A percentile compares a stretch with the other conserved stretches of the same genome.
Conservation (phyloP, 75 land plant species). For the Picea glauca region DNA sequence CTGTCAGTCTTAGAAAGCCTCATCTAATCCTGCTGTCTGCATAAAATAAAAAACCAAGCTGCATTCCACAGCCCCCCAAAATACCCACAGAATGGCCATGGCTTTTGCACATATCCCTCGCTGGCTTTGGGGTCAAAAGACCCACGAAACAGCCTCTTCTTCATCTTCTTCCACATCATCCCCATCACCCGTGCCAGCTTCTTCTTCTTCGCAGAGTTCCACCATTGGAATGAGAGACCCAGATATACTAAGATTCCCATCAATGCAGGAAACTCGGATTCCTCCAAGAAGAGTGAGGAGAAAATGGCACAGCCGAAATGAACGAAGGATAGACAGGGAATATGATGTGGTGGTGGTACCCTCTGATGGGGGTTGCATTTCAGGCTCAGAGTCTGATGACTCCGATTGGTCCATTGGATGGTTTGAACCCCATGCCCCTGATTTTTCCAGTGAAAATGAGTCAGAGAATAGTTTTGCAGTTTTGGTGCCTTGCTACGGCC, state of each 20-base stretch:
- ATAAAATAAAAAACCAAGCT: too few species aligned
- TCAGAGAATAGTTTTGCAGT: conserved; percentile 78
- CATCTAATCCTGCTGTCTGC: too few species aligned
- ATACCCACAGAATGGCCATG: conserved; percentile 22
- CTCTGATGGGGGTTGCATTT: conserved; percentile 66
- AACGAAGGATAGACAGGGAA: conserved; percentile 59
- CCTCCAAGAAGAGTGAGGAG: conserved; percentile 21
- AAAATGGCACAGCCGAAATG: conserved; percentile 39
- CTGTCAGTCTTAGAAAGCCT: too few species aligned
- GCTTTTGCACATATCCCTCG: conserved; percentile 33
- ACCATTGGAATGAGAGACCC: conserved; percentile 16
- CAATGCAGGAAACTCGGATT: conserved; percentile 19
- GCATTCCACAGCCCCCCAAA: too few species aligned
- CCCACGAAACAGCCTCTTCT: conserved; percentile 14
- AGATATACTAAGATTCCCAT: conserved; percentile 28
- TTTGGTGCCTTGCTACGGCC: conserved; percentile 80
- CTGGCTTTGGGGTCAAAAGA: conserved; percentile 40
- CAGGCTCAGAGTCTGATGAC: conserved; percentile 79
- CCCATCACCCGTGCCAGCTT: conserved; percentile 5
- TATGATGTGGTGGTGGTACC: conserved; percentile 78
- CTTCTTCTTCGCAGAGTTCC: conserved; percentile 1
- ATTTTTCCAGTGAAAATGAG: conserved; percentile 61
- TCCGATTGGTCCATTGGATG: conserved; percentile 94
- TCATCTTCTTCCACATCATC: conserved; percentile 12
- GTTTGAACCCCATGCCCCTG: conserved; percentile 80